Percentiles rank a stretch among this genome's conserved stretches.
These are phyloP conservation scores for Lepidium sativum DNA, from an alignment of 345 rosid genomes.

Conservation along the genomic window DNA sequence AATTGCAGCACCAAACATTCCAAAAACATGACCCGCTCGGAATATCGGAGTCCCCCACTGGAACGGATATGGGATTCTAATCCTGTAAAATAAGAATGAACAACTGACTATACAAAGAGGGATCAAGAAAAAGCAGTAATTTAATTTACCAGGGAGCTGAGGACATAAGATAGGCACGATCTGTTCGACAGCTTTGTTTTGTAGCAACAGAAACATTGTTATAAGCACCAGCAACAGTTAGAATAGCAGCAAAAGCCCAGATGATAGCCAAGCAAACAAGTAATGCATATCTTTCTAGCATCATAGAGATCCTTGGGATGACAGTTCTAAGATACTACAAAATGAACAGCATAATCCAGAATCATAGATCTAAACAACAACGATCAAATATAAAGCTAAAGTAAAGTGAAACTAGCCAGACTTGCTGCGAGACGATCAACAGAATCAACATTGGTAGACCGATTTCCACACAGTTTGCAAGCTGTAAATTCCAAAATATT, in stretches of 20 bases:
- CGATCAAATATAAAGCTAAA: neutral
- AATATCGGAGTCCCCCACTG: slow-evolving; percentile 98
- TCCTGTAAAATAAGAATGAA: slow-evolving; percentile 38
- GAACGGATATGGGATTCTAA: slow-evolving; percentile 83
- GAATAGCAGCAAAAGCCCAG: slow-evolving; percentile 94
- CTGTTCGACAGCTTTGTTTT: slow-evolving; percentile 70
- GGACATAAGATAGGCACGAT: slow-evolving; percentile 60
- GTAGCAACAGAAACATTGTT: slow-evolving; percentile 55
- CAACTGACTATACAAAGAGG: neutral
- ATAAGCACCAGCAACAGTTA: slow-evolving; percentile 90
- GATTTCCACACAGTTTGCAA: slow-evolving; percentile 80
- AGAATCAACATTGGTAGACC: slow-evolving; percentile 95
- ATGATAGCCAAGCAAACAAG: slow-evolving; percentile 68
- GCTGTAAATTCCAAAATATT: slow-evolving; percentile 41
- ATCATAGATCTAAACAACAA: neutral
- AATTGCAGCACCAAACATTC: slow-evolving; percentile 90
- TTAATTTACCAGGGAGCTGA: slow-evolving; percentile 68
- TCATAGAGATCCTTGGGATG: slow-evolving; percentile 17
- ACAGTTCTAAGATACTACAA: slow-evolving; percentile 58
- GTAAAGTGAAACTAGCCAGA: neutral
- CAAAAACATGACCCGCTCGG: slow-evolving; percentile 89
- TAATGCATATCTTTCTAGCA: slow-evolving; percentile 80
- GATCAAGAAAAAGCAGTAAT: neutral
- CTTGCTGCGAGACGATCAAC: slow-evolving; percentile 67
- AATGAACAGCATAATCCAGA: slow-evolving; percentile 3